Evolutionary conservation across 345 rosid genomes (phyloP).

Genomic region (Arabidopsis suecica): DNA sequence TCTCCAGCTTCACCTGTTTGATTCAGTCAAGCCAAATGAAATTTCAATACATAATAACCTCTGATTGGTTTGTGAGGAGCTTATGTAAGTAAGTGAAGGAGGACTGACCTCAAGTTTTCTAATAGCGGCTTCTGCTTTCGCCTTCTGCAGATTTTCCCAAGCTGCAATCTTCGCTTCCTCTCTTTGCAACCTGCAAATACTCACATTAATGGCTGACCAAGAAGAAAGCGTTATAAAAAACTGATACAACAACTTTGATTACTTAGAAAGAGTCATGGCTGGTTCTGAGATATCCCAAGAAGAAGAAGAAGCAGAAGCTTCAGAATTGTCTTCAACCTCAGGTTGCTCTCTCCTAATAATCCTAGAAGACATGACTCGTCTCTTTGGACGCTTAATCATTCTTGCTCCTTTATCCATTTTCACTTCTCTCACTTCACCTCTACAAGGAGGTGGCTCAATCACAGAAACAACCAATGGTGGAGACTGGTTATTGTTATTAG

Average conservation of each 20-base stretch:
- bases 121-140: conserved; percentile 97
- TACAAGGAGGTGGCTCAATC: conserved; percentile 46
- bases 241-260: not conserved
- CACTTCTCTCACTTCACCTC: conserved; percentile 78
- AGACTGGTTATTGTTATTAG: conserved; percentile 38
- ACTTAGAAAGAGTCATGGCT: conserved; percentile 72
- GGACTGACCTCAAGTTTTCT: conserved; percentile 81
- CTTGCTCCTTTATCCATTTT: conserved; percentile 75
- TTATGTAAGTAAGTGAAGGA: not conserved
- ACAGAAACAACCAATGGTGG: conserved; percentile 52
- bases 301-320: conserved; percentile 49
- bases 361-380: conserved; percentile 50
- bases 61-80: not conserved
- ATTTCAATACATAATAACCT: not conserved
- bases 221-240: conserved; percentile 6
- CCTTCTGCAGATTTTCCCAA: conserved; percentile 96
- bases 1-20: conserved; percentile 84
- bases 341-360: conserved; percentile 52
- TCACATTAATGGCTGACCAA: not conserved
- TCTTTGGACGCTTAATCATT: conserved; percentile 58
- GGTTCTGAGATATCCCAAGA: conserved; percentile 68
- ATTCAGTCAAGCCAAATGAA: not conserved
- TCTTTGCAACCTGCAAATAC: conserved; percentile 64
- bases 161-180: conserved; percentile 93
- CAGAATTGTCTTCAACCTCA: conserved; percentile 49